Evolutionary conservation across 2,329 filamentous ascomycete species (phyloP).

Genomic region (Fusarium sp.): DNA sequence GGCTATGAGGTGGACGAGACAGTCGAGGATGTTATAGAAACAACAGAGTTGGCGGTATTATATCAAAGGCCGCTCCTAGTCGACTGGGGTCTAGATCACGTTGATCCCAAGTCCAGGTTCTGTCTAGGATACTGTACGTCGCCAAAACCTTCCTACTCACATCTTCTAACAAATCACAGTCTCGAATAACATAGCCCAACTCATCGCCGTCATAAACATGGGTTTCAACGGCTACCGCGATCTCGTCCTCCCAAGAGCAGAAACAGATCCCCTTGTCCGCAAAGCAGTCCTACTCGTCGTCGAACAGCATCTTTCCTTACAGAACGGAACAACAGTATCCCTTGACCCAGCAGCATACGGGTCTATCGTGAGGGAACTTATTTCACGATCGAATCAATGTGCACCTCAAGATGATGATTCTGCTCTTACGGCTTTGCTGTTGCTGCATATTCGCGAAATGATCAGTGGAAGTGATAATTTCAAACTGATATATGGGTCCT

Average conservation of each 20-base stretch:
- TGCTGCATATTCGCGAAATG: conserved; percentile 41
- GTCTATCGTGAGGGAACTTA: conserved; percentile 31
- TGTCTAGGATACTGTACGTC: conserved; percentile 36
- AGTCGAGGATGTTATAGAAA: background rate
- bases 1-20: rapidly evolving
- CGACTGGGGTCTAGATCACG: too few species aligned
- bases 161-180: conserved; percentile 7
- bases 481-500: conserved; percentile 33
- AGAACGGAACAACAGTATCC: conserved; percentile 17
- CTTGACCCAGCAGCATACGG: conserved; percentile 28
- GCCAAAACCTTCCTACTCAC: rapidly evolving
- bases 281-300: conserved; percentile 39
- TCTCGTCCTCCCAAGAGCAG: conserved; percentile 34
- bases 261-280: conserved; percentile 34
- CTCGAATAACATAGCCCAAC: conserved; percentile 40
- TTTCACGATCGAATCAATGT: conserved; percentile 31
- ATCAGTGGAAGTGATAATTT: conserved; percentile 44
- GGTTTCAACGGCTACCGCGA: conserved; percentile 43
- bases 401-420: conserved; percentile 41
- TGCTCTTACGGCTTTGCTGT: conserved; percentile 34
- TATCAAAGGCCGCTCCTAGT: too few species aligned
- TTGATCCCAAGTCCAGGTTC: conserved; percentile 35
- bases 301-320: conserved; percentile 38
- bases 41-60: background rate
- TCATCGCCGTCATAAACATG: conserved; percentile 43